Percentiles rank a stretch among this genome's conserved stretches.
Evolutionary conservation across 441 rosid genomes (phyloP).

Genomic region (Corymbia citriodora): DNA sequence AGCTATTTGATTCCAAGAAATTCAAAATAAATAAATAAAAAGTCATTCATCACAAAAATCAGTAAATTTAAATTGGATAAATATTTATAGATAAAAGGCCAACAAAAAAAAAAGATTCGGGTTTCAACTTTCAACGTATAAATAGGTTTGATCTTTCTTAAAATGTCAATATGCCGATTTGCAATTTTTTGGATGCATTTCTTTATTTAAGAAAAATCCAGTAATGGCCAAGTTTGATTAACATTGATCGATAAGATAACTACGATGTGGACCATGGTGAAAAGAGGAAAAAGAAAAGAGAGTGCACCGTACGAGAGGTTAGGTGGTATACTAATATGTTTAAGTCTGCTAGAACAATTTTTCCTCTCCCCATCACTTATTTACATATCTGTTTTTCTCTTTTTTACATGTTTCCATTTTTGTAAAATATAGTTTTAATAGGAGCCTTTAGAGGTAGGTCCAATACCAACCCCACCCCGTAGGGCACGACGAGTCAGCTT

Average conservation of each 20-base stretch:
- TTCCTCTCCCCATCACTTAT: not conserved
- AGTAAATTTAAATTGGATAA: not conserved
- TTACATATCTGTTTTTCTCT: not conserved
- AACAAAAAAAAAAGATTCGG: not conserved
- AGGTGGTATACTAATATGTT: not conserved
- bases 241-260: not conserved
- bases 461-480: not conserved
- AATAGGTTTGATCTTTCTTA: rapidly evolving
- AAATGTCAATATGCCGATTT: not conserved
- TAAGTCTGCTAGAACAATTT: not conserved
- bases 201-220: not conserved
- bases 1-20: not conserved
- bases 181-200: not conserved
- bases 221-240: not conserved
- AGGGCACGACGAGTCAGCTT: not conserved
- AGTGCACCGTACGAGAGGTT: not conserved
- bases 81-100: not conserved
- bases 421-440: not conserved
- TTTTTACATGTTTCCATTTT: not conserved
- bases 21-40: not conserved
- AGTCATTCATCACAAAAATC: not conserved
- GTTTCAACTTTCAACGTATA: not conserved
- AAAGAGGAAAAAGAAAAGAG: not conserved
- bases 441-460: not conserved
- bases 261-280: too few relatives aligned